Conservation (phyloP, 345 rosid species). For the Eucalyptus marginata region DNA sequence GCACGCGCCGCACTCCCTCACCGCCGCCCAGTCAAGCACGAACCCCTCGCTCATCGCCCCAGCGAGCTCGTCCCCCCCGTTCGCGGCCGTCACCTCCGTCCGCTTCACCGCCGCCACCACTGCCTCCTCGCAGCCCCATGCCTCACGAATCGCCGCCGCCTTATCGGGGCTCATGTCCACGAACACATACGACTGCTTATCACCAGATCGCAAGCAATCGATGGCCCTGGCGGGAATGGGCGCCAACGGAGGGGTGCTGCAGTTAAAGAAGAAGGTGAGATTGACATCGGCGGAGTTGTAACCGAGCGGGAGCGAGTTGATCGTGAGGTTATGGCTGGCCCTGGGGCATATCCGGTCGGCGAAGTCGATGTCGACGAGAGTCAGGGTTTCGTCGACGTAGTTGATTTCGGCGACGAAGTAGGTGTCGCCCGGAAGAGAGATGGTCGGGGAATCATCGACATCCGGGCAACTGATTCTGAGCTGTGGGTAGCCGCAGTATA, state of each 20-base stretch:
- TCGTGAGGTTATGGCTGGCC: conserved; percentile 5
- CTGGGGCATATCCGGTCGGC: not conserved
- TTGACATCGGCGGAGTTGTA: not conserved
- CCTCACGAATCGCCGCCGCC: not conserved
- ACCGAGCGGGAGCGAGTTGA: not conserved
- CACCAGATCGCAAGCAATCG: not conserved
- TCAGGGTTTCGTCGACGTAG: not conserved
- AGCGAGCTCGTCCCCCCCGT: fast-evolving
- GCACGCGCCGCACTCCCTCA: too few species aligned
- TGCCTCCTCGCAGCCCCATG: not conserved
- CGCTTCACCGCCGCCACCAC: not conserved
- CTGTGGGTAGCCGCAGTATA: not conserved
- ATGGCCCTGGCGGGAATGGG: not conserved
- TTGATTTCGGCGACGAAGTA: not conserved
- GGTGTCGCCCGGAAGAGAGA: not conserved
- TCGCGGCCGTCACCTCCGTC: not conserved
- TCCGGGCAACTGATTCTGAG: not conserved
- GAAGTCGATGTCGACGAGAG: not conserved
- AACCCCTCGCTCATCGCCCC: not conserved
- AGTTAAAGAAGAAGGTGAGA: not conserved
- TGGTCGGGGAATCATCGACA: not conserved
- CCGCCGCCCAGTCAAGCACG: too few species aligned
- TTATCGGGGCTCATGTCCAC: not conserved
- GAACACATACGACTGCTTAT: not conserved
- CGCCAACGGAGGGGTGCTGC: not conserved